phyloP scores from a whole-genome alignment of 768 basidiomycete species.

The button mushroom (Agaricus bisporus) region DNA sequence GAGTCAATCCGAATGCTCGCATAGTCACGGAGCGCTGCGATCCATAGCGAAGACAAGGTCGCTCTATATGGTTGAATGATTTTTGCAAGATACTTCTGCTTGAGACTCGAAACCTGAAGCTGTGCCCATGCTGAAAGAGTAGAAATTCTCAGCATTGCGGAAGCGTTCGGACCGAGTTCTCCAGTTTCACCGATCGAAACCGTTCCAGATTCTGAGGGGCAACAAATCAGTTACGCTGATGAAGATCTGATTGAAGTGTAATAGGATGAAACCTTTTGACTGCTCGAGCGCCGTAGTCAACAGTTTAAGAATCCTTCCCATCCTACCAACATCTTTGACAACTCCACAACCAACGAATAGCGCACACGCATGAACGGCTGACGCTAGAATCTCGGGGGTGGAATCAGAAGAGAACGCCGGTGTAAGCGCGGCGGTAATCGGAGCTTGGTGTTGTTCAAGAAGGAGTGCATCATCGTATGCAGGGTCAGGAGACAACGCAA shows the following conservation, averaged over 20 bases:
- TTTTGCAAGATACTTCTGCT: slow-evolving; percentile 70
- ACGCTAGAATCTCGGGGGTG: slow-evolving; percentile 90
- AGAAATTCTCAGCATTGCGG: slow-evolving; percentile 90
- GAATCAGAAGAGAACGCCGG: slow-evolving; percentile 95
- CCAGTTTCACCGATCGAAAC: slow-evolving; percentile 80
- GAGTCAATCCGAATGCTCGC: slow-evolving; percentile 87
- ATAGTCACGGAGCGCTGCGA: slow-evolving; percentile 85
- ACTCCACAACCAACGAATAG: slow-evolving; percentile 94
- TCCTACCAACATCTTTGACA: slow-evolving; percentile 81
- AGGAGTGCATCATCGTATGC: slow-evolving; percentile 87
- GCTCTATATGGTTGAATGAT: slow-evolving; percentile 79
- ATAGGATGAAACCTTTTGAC: slow-evolving; percentile 60
- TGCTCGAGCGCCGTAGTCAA: slow-evolving; percentile 85
- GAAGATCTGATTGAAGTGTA: background rate
- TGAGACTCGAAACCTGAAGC: slow-evolving; percentile 69
- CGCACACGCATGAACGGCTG: slow-evolving; percentile 90
- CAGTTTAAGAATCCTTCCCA: slow-evolving; percentile 92
- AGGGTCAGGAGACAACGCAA: slow-evolving; percentile 82
- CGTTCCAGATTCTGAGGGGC: slow-evolving; percentile 67
- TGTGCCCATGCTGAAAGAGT: slow-evolving; percentile 95
- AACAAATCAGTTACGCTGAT: background rate
- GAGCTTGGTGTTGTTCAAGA: slow-evolving; percentile 96
- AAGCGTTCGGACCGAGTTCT: slow-evolving; percentile 89
- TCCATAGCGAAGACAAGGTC: slow-evolving; percentile 78
- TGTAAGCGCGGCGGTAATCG: slow-evolving; percentile 94